A percentile compares a stretch with the other conserved stretches of the same genome.
Evolutionary conservation across 148 eudicot species (phyloP).

Genomic region (Cornus kousa): DNA sequence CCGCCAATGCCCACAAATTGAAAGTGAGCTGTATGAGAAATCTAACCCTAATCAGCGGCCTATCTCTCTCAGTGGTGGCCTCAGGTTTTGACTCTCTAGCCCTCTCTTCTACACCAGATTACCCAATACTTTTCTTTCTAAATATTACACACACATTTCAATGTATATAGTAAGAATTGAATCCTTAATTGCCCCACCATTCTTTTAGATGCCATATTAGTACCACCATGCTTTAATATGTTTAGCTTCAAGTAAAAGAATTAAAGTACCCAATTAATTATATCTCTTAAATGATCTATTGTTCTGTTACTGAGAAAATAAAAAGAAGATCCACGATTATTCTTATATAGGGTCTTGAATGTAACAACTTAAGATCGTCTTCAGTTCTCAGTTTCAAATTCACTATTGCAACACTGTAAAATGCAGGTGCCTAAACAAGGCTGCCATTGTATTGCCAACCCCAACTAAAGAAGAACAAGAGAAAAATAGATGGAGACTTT

Average conservation of each 20-base stretch:
- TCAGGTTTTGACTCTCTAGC: conserved; percentile 18
- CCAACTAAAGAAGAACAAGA: conserved; percentile 21
- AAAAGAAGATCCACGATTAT: no score
- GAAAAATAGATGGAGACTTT: conserved; percentile 37
- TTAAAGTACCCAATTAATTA: neutral
- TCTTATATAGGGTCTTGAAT: no score
- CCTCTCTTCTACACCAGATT: neutral
- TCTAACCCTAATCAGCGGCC: no score
- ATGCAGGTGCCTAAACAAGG: conserved; percentile 49
- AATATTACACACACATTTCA: no score
- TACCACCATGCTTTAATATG: no score
- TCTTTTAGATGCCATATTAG: no score
- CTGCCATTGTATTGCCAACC: conserved; percentile 25
- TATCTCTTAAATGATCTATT: neutral
- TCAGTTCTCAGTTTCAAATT: neutral
- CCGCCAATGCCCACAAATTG: conserved; percentile 17
- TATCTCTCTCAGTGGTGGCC: neutral
- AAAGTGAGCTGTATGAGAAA: no score
- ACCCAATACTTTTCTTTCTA: neutral
- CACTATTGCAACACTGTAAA: neutral
- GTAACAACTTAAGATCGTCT: neutral
- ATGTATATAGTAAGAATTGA: no score
- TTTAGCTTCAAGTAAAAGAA: neutral
- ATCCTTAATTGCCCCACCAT: no score
- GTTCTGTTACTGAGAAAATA: neutral